Evolutionary conservation across 441 rosid genomes (phyloP), one percentile per base, ranked within the genome.

Genomic region (Hura crepitans): DNA sequence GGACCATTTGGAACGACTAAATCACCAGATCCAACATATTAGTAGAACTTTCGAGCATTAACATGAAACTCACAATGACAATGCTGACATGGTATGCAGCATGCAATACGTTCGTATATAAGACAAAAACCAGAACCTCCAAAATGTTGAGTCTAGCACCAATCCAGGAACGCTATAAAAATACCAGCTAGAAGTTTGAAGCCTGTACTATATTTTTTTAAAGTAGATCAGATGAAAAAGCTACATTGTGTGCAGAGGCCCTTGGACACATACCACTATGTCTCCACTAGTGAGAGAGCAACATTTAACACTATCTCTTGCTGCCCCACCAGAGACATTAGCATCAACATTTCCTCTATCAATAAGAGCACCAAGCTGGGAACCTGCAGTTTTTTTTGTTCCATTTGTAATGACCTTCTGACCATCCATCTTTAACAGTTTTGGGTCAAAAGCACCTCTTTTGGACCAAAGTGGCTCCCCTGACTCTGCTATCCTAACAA

Each of bases 241-340:
- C 37, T 35, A 63, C 25, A 62, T 65, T 20, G 66, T 45, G 47
- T 56, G 47, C 55, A 57, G 69, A 65, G 74, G 74, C 72, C 70
- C 64, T 62, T 59, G 57, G 71, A 71, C 74, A 77, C 96, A 83
- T 89, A 96, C 99, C 98, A 87, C 96, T 81, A 96, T 74, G 79
- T 92, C 96, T 79, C 98, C 99, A 86, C 86, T 92, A 65, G 92
- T 77, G 74, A 96, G 93, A 69, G 95, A 83, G 74, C 78, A 85
- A 78, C 99, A 92, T 68, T 83, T 84, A 63, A 91, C 87, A 31
- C 75, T 66, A 79, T 89, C 84, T 77, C 98, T 91, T 62, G 96
- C 97, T 31, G 82, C 91, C 78, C 99, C 98, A 78, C 99, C 96
- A 61, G 89, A 83, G 64, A 83, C 81, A 70, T 84, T 87, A 71